phyloP scores from a whole-genome alignment of 2,329 filamentous ascomycete species.

The Pseudogymnoascus sp. region DNA sequence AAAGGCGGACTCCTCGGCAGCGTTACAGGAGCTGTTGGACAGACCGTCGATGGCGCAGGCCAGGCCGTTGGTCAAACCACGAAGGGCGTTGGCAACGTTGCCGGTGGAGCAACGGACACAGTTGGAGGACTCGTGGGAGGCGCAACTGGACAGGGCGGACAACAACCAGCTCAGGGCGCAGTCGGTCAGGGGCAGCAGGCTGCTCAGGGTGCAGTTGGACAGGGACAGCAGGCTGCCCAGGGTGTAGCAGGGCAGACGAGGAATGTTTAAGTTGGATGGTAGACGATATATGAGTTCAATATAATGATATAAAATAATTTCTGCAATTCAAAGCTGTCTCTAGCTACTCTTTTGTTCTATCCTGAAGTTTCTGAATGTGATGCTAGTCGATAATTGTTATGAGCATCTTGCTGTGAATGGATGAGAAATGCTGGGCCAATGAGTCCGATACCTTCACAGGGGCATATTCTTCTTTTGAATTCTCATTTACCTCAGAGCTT shows the following conservation, averaged over 20 bases:
- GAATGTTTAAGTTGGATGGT: background rate
- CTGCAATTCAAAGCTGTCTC: background rate
- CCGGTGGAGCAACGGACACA: constrained; percentile 17
- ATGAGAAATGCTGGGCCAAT: no score
- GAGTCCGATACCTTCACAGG: no score
- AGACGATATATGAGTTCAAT: background rate
- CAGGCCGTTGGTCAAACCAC: constrained; percentile 26
- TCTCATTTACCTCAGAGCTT: no score
- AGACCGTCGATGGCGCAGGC: constrained; percentile 31
- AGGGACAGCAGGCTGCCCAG: background rate
- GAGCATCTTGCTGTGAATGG: no score
- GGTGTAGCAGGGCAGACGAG: background rate
- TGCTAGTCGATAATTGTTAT: no score
- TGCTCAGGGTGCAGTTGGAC: background rate
- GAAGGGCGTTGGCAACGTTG: constrained; percentile 17
- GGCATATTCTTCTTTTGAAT: no score
- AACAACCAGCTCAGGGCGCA: background rate
- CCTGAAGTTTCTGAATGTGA: no score
- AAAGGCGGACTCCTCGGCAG: constrained; percentile 33
- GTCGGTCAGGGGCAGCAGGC: background rate
- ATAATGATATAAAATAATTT: background rate
- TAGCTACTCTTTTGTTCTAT: background rate
- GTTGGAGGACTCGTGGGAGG: constrained; percentile 18
- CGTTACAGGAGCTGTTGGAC: constrained; percentile 26
- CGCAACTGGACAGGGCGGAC: constrained; percentile 14